Base-by-base conservation (phyloP, 164 flowering plant genomes). In the Cinnamomum chago region DNA sequence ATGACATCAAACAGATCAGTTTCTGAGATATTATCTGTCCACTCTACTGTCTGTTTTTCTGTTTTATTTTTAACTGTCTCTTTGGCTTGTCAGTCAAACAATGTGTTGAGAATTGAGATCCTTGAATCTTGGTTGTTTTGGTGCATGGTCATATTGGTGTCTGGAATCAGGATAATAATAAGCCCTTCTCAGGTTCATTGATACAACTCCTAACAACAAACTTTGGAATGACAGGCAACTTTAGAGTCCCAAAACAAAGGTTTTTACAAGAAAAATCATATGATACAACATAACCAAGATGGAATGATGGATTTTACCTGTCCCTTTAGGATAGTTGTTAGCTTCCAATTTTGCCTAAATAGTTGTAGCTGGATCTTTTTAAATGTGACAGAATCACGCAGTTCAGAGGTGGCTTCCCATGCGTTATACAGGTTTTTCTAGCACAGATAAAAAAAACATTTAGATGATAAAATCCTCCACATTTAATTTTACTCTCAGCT, bases 381-480 rank as follows among this genome's bases (percentile, higher is more conserved):
- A 68, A 86, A 77, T 27, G 88, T 90, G 78, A 95, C 98, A 65
- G 93, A 84, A 71, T 89, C 86, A 69, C 97, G 93, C 62, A 93
- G 82, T 77, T 88, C 91, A 73, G 98, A 90, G 27, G 86, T 90
- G 12, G 89, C 82, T 70, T 88, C 83, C 94, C 97, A 95, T 67
- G 97, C 95, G 81, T 88, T 87, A 91, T 90, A 90, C 62, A 93
- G 60, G 73, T 81, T 84, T 85, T 86, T 92, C 99, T 95, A 92
- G 68, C 72, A 64, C 66, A 74, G 47, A 40, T 13, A 71, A 40
- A 64, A 66, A 30, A 58, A 30, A 58, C 18, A 18, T 35, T 60
- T 62, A 70, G 60, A 65, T 14, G 66, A 72, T 25, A 64, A 76
- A 27, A 25, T 28, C 30, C n/a, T 15, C 40, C 23, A 50, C 17